These are phyloP conservation scores for Hygrocybe coccinea DNA, from an alignment of 768 basidiomycete genomes.

Conservation along the genomic window DNA sequence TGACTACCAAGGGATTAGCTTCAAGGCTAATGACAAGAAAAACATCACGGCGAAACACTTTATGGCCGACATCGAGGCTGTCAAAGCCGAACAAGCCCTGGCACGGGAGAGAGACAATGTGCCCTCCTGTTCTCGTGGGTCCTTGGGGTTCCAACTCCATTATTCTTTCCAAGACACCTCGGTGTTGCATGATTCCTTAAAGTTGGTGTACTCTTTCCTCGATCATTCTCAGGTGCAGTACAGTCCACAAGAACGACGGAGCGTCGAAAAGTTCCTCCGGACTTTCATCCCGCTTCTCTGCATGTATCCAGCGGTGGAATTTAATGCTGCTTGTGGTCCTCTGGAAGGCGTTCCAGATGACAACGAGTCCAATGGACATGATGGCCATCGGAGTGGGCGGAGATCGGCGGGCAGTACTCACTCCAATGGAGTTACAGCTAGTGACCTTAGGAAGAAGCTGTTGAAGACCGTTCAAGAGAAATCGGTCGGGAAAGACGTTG, in stretches of 20 bases:
- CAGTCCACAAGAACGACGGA: constrained; percentile 68
- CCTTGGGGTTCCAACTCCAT: constrained; percentile 64
- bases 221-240: constrained; percentile 62
- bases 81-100: constrained; percentile 54
- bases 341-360: constrained; percentile 37
- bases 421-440: constrained; percentile 47
- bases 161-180: constrained; percentile 40
- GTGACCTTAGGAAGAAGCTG: constrained; percentile 76
- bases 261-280: constrained; percentile 61
- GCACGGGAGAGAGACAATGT: neutral
- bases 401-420: too few relatives aligned
- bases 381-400: too few relatives aligned
- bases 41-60: constrained; percentile 80
- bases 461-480: constrained; percentile 69
- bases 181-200: constrained; percentile 79
- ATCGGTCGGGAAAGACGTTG: constrained; percentile 27
- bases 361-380: constrained; percentile 31
- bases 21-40: constrained; percentile 96
- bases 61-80: constrained; percentile 69
- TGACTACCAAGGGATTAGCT: constrained; percentile 91
- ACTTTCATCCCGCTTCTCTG: constrained; percentile 59
- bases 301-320: constrained; percentile 62
- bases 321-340: constrained; percentile 59
- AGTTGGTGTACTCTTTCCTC: constrained; percentile 86
- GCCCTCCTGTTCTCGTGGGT: constrained; percentile 25